Percentiles rank a stretch among this genome's conserved stretches.
Conservation (phyloP, 805 yeast genomes). For the Cyberlindnera amylophila region DNA sequence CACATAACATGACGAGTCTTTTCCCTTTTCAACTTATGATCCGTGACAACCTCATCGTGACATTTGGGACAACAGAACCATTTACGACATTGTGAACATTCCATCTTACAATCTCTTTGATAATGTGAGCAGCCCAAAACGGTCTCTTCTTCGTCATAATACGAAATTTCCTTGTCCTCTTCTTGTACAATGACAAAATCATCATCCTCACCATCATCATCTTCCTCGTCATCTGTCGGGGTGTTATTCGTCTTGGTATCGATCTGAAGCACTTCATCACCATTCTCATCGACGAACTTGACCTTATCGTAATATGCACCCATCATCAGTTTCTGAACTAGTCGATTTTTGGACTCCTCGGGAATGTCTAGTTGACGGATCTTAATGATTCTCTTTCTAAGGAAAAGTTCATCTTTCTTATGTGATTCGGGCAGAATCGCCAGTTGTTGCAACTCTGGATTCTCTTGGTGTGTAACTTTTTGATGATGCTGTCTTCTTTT, state of each 20-base stretch:
- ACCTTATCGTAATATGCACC: slow-evolving; percentile 55
- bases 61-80: slow-evolving; percentile 86
- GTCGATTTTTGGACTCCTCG: slow-evolving; percentile 25
- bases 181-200: slow-evolving; percentile 37
- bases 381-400: slow-evolving; percentile 48
- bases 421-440: slow-evolving; percentile 18
- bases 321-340: slow-evolving; percentile 67
- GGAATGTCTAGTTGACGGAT: slow-evolving; percentile 21
- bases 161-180: slow-evolving; percentile 46
- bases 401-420: slow-evolving; percentile 27
- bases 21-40: slow-evolving; percentile 57
- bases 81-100: slow-evolving; percentile 67
- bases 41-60: slow-evolving; percentile 57
- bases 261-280: slow-evolving; percentile 26
- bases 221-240: slow-evolving; percentile 14
- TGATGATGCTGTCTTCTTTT: slow-evolving; percentile 8
- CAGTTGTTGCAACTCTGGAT: slow-evolving; percentile 18
- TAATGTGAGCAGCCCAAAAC: slow-evolving; percentile 80
- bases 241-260: slow-evolving; percentile 11
- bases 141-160: slow-evolving; percentile 38
- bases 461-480: slow-evolving; percentile 1
- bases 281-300: slow-evolving; percentile 30
- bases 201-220: slow-evolving; percentile 15
- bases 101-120: slow-evolving; percentile 76
- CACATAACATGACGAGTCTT: slow-evolving; percentile 70